Conservation (phyloP, 140 eudicot species). For the Stevia rebaudiana region DNA sequence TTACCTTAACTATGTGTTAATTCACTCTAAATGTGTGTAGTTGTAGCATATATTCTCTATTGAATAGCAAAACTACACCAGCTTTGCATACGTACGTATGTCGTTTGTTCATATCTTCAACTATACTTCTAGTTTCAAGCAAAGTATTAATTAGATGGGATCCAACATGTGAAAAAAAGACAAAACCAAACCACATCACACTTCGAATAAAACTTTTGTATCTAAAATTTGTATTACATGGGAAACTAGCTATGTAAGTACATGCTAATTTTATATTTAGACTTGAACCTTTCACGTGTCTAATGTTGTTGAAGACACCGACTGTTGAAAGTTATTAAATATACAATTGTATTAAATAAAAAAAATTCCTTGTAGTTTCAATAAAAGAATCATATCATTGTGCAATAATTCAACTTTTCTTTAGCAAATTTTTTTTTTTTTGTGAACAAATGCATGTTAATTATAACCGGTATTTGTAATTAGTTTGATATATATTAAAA, state of each 20-base stretch:
- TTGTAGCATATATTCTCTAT: slow-evolving; percentile 6
- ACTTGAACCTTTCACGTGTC: background rate
- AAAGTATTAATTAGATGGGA: slow-evolving; percentile 28
- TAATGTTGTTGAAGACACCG: background rate
- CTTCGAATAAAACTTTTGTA: slow-evolving; percentile 9
- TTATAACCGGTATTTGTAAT: no score
- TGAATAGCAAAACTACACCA: slow-evolving; percentile 14
- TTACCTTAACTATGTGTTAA: slow-evolving; percentile 8
- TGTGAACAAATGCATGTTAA: no score
- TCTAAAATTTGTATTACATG: background rate
- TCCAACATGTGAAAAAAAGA: slow-evolving; percentile 15
- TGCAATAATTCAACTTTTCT: no score
- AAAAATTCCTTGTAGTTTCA: no score
- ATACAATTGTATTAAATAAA: background rate
- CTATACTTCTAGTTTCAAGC: slow-evolving; percentile 35
- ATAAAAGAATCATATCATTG: no score
- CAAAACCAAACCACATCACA: slow-evolving; percentile 7
- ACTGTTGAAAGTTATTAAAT: background rate
- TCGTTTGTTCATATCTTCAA: slow-evolving; percentile 25
- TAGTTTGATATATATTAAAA: no score
- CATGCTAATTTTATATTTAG: background rate
- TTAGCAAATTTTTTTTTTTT: no score
- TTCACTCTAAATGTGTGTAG: slow-evolving; percentile 6
- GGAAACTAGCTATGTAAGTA: background rate
- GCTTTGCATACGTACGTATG: slow-evolving; percentile 19